A percentile compares a stretch with the other conserved stretches of the same genome.
These are phyloP conservation scores for Furcasterigmium furcatum DNA, from an alignment of 2,329 filamentous ascomycete species.

Conservation along the genomic window DNA sequence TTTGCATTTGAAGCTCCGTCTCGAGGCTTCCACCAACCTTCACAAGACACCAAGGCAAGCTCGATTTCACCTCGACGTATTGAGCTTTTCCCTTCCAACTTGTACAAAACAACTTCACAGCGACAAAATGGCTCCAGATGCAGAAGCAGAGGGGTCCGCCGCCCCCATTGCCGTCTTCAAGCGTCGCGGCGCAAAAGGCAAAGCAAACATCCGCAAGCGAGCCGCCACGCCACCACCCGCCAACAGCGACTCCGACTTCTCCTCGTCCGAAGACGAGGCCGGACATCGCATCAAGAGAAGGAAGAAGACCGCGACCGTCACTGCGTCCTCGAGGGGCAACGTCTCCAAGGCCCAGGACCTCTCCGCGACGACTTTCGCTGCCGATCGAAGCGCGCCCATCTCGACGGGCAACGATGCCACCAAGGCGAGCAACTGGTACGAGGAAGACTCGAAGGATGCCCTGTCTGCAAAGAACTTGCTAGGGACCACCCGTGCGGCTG, in stretches of 20 bases:
- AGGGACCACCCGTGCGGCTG: constrained; percentile 46
- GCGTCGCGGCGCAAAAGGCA: constrained; percentile 75
- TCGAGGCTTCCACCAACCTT: no score
- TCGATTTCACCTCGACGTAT: no score
- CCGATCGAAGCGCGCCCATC: constrained; percentile 61
- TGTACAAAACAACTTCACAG: no score
- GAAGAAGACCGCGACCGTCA: constrained; percentile 65
- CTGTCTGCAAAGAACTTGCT: constrained; percentile 51
- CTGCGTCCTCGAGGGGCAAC: constrained; percentile 55
- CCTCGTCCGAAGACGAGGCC: constrained; percentile 72
- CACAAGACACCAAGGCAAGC: no score
- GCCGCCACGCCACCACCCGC: constrained; percentile 73
- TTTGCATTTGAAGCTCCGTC: no score
- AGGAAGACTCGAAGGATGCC: constrained; percentile 58
- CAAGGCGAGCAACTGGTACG: constrained; percentile 85
- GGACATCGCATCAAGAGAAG: constrained; percentile 78
- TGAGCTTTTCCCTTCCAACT: no score
- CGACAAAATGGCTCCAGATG: neutral
- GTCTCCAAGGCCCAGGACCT: constrained; percentile 35
- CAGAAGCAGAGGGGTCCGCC: constrained; percentile 5
- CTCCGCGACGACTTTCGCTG: constrained; percentile 51
- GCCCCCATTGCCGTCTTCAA: constrained; percentile 73
- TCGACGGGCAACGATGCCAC: constrained; percentile 80
- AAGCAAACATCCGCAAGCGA: constrained; percentile 76
- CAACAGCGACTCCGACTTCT: constrained; percentile 57